A percentile compares a stretch with the other conserved stretches of the same genome.
phyloP scores from a whole-genome alignment of 805 yeast genomes.

The Kluyveromyces starmeri region DNA sequence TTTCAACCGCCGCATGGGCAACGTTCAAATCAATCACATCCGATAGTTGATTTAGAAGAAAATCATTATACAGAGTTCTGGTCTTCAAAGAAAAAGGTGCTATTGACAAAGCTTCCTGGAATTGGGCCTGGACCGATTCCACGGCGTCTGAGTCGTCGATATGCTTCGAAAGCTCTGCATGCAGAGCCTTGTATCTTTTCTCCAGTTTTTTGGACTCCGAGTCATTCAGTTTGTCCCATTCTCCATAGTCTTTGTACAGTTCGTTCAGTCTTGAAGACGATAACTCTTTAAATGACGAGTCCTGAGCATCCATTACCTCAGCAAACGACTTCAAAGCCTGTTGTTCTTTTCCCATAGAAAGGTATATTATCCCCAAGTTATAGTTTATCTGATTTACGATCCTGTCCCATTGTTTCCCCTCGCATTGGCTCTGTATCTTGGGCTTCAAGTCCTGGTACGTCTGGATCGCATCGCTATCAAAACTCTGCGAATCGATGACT shows the following conservation, averaged over 20 bases:
- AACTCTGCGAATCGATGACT: constrained; percentile 7
- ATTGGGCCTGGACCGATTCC: constrained; percentile 20
- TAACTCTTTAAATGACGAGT: constrained; percentile 27
- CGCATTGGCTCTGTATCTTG: constrained; percentile 8
- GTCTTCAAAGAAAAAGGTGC: constrained; percentile 38
- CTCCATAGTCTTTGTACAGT: constrained; percentile 45
- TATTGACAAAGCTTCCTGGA: constrained; percentile 29
- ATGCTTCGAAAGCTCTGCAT: constrained; percentile 10
- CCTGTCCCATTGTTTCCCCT: constrained; percentile 4
- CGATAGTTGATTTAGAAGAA: constrained; percentile 14
- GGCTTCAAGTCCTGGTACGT: constrained; percentile 10
- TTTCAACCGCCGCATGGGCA: constrained; percentile 17
- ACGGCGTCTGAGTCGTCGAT: constrained; percentile 13
- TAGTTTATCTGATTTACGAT: constrained; percentile 34
- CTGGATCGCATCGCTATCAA: constrained; percentile 11
- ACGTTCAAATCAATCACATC: constrained; percentile 21
- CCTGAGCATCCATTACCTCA: constrained; percentile 32
- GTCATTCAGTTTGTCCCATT: constrained; percentile 30
- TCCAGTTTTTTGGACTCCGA: constrained; percentile 11
- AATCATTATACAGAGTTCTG: constrained; percentile 19
- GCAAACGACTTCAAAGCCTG: constrained; percentile 47
- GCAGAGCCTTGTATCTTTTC: constrained; percentile 13
- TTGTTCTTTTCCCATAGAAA: constrained; percentile 45
- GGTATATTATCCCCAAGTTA: constrained; percentile 53
- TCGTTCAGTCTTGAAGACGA: constrained; percentile 45